Base-by-base conservation (phyloP, 345 rosid species). In the Brassica cretica region DNA sequence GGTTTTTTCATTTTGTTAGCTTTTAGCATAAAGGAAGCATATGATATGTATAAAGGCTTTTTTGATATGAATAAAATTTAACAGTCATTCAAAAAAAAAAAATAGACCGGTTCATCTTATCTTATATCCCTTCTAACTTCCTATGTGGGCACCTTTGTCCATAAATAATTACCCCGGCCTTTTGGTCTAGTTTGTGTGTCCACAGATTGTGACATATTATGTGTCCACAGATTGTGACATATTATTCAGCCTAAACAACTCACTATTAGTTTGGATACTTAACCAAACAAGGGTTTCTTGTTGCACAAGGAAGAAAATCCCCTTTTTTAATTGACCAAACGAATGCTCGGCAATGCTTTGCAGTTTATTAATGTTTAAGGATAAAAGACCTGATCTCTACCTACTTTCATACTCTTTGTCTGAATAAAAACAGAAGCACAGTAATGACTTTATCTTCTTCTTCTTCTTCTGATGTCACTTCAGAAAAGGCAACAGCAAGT, bases 401-500 rank as follows among this genome's bases (percentile, higher is more conserved):
- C 72, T 71, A 77, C 18, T 11, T 11, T 16, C 46, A 53, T 27
- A 10, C 64, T 70, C 32, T 35, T 11, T 64, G 44, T 70, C 74
- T 62, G 37, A 63, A 70, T 15, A 24, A 39, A 64, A 77, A 18
- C 30, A 71, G 27, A 71, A 71, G 18, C 72, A 39, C 19, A 56
- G 14, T 55, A 21, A 27, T 64, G 18, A 55, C 49, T 49, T 71
- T 77, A 8, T 46, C 15, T 6, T 75, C 35, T 19, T 77, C 19
- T 27, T 77, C 60, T 53, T 53, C 55, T 73, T 73, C 15, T 60
- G 21, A 49, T 15, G 10, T 4, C 87, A 94, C 82, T 93, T 89
- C 65, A 92, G 86, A 37, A 94, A 82, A 0, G 98, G 98, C 71
- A 94, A 84, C 18, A 94, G 91, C 86, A 94, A 69, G 86, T 94